These are phyloP conservation scores for Lactarius sanguifluus DNA, from an alignment of 768 basidiomycete species.

Conservation along the genomic window DNA sequence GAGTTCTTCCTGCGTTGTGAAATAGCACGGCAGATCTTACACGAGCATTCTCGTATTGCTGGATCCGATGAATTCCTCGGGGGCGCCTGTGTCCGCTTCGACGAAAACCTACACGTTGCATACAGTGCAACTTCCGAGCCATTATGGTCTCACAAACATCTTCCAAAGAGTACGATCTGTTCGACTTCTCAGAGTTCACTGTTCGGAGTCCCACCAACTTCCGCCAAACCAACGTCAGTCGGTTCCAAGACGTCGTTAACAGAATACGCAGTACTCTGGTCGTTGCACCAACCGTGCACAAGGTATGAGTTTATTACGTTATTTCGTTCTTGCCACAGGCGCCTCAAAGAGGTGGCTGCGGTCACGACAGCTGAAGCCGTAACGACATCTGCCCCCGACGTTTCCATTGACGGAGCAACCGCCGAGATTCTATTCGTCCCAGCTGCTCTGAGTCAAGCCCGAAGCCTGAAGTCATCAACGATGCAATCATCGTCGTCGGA, in stretches of 20 bases:
- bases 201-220: conserved; percentile 35
- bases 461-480: conserved; percentile 44
- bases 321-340: conserved; percentile 9
- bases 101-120: too few species aligned
- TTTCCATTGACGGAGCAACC: conserved; percentile 41
- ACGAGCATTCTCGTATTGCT: too few species aligned
- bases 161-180: conserved; percentile 24
- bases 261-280: conserved; percentile 67
- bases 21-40: too few species aligned
- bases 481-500: conserved; percentile 72
- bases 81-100: too few species aligned
- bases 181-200: conserved; percentile 44
- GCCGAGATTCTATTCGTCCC: conserved; percentile 82
- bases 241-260: conserved; percentile 56
- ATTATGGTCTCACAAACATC: conserved; percentile 13
- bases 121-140: too few species aligned
- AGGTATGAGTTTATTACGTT: conserved; percentile 35
- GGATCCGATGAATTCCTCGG: too few species aligned
- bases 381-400: conserved; percentile 14
- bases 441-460: conserved; percentile 45
- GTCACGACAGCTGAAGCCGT: conserved; percentile 22
- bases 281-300: conserved; percentile 54
- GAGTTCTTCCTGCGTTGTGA: too few species aligned
- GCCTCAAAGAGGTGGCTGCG: conserved; percentile 3
- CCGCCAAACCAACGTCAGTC: conserved; percentile 14